These are phyloP conservation scores for Taphrina sp. DNA, from an alignment of 1,139 yeast genomes.

Conservation along the genomic window DNA sequence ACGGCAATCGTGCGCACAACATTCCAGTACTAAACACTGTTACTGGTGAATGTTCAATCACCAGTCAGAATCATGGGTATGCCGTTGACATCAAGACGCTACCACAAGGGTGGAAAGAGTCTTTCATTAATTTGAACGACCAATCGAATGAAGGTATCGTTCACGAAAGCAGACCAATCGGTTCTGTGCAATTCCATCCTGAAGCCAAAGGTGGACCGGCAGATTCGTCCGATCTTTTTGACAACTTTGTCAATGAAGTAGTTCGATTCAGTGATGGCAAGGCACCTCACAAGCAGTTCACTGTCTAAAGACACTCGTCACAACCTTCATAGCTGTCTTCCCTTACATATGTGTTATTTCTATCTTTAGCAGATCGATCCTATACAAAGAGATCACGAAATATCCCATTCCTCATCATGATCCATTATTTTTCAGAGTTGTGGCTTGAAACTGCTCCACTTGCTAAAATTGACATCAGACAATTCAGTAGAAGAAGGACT, in stretches of 20 bases:
- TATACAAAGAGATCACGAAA: no score
- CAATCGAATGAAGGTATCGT: constrained; percentile 97
- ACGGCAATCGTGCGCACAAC: constrained; percentile 98
- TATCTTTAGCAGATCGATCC: no score
- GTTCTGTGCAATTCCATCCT: constrained; percentile 97
- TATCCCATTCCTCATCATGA: no score
- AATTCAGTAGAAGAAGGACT: no score
- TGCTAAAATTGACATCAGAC: no score
- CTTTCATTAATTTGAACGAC: constrained; percentile 88
- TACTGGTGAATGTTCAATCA: constrained; percentile 91
- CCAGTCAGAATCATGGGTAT: constrained; percentile 97
- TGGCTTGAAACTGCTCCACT: no score
- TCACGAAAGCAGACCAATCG: constrained; percentile 79
- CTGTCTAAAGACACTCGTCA: constrained; percentile 20
- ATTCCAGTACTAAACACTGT: constrained; percentile 89
- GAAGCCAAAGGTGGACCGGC: constrained; percentile 99
- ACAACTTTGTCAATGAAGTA: constrained; percentile 41
- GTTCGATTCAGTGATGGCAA: constrained; percentile 20
- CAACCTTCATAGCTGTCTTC: no score
- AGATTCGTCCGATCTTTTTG: constrained; percentile 86
- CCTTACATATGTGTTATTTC: no score
- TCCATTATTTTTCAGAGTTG: no score
- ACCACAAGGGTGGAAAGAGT: constrained; percentile 74
- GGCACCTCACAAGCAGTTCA: constrained; percentile 18
- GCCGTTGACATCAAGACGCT: constrained; percentile 86